Conservation (phyloP, 306 rosid genomes). For the Acacia crassicarpa region DNA sequence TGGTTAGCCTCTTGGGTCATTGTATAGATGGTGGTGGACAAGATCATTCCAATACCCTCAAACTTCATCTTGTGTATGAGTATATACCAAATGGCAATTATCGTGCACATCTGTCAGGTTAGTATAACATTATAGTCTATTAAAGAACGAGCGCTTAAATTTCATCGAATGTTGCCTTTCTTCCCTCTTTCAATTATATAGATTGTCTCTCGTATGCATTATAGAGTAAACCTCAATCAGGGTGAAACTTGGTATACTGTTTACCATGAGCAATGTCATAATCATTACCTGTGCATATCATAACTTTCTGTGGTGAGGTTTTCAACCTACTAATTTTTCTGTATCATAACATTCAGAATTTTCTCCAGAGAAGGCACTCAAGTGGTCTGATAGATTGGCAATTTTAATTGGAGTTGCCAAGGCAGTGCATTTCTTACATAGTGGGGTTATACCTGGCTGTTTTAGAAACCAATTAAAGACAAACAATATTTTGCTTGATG, state of each 20-base stretch:
- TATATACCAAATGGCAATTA: slow-evolving; percentile 64
- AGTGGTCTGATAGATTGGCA: slow-evolving; percentile 85
- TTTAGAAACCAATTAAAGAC: slow-evolving; percentile 67
- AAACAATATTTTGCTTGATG: slow-evolving; percentile 72
- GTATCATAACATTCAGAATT: slow-evolving; percentile 45
- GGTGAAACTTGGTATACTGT: not conserved
- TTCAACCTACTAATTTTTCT: slow-evolving; percentile 29
- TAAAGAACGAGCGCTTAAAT: not conserved
- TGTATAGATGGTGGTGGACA: slow-evolving; percentile 61
- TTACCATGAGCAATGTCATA: not conserved
- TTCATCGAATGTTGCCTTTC: not conserved
- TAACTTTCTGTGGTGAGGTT: slow-evolving; percentile 13
- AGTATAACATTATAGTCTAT: slow-evolving; percentile 13
- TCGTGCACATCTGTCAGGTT: slow-evolving; percentile 64
- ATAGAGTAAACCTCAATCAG: not conserved
- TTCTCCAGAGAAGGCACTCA: slow-evolving; percentile 58
- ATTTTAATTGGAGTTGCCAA: slow-evolving; percentile 83
- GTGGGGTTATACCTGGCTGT: slow-evolving; percentile 79
- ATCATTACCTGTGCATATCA: not conserved
- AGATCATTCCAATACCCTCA: slow-evolving; percentile 50
- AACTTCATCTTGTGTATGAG: slow-evolving; percentile 73
- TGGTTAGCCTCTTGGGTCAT: slow-evolving; percentile 84
- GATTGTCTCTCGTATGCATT: not conserved
- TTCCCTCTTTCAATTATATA: not conserved
- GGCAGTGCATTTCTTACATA: slow-evolving; percentile 84